phyloP scores from a whole-genome alignment of 768 basidiomycete species.

The Phylloporus sp. region DNA sequence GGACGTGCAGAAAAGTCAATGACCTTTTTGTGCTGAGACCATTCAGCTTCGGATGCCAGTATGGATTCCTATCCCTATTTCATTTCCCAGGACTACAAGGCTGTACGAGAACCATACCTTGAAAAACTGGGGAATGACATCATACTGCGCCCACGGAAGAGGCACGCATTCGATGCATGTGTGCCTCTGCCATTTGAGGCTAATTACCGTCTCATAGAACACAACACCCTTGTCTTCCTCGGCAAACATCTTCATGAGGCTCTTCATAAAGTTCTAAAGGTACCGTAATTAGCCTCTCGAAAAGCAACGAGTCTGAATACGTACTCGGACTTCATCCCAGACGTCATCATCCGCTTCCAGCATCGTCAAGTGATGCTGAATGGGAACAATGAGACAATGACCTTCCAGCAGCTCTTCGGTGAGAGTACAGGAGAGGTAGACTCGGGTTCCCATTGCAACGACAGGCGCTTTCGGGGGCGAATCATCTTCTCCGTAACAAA shows the following conservation, averaged over 20 bases:
- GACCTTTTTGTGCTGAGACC: conserved; percentile 97
- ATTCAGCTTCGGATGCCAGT: conserved; percentile 86
- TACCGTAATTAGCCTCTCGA: background rate
- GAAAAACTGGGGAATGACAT: conserved; percentile 89
- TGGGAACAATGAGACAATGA: conserved; percentile 93
- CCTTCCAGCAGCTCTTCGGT: conserved; percentile 87
- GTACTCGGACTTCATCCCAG: conserved; percentile 93
- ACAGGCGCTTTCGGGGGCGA: conserved; percentile 82
- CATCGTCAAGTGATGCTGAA: conserved; percentile 88
- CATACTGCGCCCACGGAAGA: conserved; percentile 82
- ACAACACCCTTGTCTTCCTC: conserved; percentile 90
- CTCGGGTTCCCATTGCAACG: conserved; percentile 85
- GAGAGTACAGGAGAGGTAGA: conserved; percentile 85
- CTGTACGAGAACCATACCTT: conserved; percentile 43
- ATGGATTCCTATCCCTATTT: conserved; percentile 73
- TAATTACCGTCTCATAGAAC: conserved; percentile 92
- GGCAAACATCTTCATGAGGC: conserved; percentile 91
- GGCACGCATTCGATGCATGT: conserved; percentile 94
- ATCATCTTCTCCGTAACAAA: conserved; percentile 93
- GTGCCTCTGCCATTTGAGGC: conserved; percentile 82
- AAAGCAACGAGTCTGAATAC: conserved; percentile 24
- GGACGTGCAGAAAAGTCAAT: conserved; percentile 89
- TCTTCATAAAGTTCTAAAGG: conserved; percentile 75
- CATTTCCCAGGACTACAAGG: conserved; percentile 4
- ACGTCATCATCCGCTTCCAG: conserved; percentile 95